Base-by-base conservation (phyloP, 1,284 basidiomycete species). In the Coniophora puteana region DNA sequence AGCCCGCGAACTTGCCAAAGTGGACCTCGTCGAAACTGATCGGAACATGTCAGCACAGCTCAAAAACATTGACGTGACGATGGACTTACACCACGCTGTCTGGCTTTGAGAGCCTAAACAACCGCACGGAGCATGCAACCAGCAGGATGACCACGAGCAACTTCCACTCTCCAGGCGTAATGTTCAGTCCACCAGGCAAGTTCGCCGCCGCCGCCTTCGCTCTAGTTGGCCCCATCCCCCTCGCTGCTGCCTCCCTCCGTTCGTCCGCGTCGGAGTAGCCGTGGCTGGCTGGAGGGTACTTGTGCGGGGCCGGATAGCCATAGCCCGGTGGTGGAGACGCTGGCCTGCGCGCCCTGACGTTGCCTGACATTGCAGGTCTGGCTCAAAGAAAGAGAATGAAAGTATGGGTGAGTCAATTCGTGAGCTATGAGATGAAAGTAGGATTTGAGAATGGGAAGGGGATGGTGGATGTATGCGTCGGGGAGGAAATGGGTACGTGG, bases 21-120 rank as follows among this genome's bases (percentile, higher is more conserved):
- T 96, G 93, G 1, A 96, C 93, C 63, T 97, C 93, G 57, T 97
- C 93, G 61, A 97, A 97, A 14, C 93, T 95, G 55, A 8, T 29
- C 4, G 31, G 21, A 8, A 33, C 32, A n/a, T 14, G 31, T 33
- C 35, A 41, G 24, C 17, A 26, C 30, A 23, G 13, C 18, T 12
- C 10, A 45, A 37, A 20, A 24, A 21, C 4, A 5, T 24, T 12
- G 34, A 14, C 38, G 14, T 20, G 27, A 13, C 8, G 8, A 3
- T 13, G 17, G 10, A 78, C 89, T 71, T 53, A 94, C 90, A 96
- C 93, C 26, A 96, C 89, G 55, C 88, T 92, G 45, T 81, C 74
- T 0, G 93, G 93, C 56, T 80, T 76, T 25, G 83, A 87, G 37
- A 96, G 68, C 43, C 83, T 76, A 65, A 84, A 93, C 39, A 93